Evolutionary conservation across 2,329 filamentous ascomycete genomes (phyloP).

Genomic region (Aspergillus fumigatus): DNA sequence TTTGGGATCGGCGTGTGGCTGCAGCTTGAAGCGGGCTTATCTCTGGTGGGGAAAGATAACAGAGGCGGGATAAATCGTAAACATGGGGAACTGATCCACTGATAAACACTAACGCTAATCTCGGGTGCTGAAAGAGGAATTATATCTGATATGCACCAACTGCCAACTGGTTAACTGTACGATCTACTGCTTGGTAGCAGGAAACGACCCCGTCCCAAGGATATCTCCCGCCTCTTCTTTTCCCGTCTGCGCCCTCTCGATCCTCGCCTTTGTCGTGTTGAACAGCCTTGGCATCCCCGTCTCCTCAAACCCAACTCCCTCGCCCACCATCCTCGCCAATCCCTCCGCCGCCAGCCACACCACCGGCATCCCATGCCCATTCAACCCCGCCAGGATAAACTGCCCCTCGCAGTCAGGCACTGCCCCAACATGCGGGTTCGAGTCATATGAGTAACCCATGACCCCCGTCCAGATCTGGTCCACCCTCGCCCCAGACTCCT

Average conservation of each 20-base stretch:
- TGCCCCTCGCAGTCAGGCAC: slow-evolving; percentile 44
- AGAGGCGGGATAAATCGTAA: not conserved
- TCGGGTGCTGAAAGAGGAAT: too few relatives aligned
- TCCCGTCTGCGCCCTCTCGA: not conserved
- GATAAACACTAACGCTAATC: not conserved
- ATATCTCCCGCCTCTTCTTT: slow-evolving; percentile 1
- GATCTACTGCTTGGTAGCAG: not conserved
- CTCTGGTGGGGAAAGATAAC: not conserved
- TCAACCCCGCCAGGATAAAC: slow-evolving; percentile 58
- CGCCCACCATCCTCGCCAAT: slow-evolving; percentile 50
- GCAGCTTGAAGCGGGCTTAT: not conserved
- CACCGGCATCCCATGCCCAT: slow-evolving; percentile 64
- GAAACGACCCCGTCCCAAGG: not conserved
- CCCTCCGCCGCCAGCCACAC: slow-evolving; percentile 57
- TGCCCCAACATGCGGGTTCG: slow-evolving; percentile 49
- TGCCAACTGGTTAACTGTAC: not conserved
- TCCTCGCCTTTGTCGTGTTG: slow-evolving; percentile 14
- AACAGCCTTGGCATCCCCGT: slow-evolving; percentile 29
- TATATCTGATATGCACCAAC: not conserved
- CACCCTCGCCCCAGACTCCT: slow-evolving; percentile 24
- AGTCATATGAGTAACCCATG: slow-evolving; percentile 50
- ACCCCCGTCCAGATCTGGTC: slow-evolving; percentile 39
- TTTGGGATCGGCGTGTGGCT: too few relatives aligned
- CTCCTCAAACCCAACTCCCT: slow-evolving; percentile 19
- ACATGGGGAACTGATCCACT: not conserved